Evolutionary conservation across 345 rosid species (phyloP).

Genomic region (Pistacia vera): DNA sequence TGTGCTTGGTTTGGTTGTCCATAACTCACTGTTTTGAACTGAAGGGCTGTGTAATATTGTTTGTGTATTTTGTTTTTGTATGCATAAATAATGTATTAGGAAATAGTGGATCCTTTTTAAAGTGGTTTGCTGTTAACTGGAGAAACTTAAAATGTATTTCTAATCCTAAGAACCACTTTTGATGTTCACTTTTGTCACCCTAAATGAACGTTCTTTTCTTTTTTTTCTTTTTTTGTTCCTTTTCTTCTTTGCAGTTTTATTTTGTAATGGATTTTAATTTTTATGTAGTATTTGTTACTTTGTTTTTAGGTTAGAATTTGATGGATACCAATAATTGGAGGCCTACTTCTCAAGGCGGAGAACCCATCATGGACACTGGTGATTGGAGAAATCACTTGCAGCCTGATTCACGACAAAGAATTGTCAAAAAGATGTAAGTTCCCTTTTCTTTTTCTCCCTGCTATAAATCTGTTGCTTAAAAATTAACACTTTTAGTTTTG

Average conservation of each 20-base stretch:
- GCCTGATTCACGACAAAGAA: conserved; percentile 45
- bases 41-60: neutral
- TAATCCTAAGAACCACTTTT: neutral
- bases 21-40: neutral
- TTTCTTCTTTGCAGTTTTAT: neutral
- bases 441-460: neutral
- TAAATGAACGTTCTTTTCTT: neutral
- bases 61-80: neutral
- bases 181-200: neutral
- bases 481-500: neutral
- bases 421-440: conserved; percentile 56
- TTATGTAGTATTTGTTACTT: neutral
- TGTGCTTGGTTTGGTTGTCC: neutral
- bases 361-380: conserved; percentile 41
- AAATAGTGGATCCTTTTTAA: neutral
- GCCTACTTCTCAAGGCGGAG: conserved; percentile 42
- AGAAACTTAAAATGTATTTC: neutral
- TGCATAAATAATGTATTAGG: neutral
- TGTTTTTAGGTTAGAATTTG: conserved; percentile 6
- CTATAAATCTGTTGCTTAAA: neutral
- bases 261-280: neutral
- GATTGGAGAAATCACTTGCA: conserved; percentile 69
- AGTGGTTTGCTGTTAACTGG: neutral
- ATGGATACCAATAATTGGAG: conserved; percentile 53
- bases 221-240: no score